Evolutionary conservation across 164 flowering plant species (phyloP), one percentile per base, ranked within the genome.

Genomic region (Platanus orientalis): DNA sequence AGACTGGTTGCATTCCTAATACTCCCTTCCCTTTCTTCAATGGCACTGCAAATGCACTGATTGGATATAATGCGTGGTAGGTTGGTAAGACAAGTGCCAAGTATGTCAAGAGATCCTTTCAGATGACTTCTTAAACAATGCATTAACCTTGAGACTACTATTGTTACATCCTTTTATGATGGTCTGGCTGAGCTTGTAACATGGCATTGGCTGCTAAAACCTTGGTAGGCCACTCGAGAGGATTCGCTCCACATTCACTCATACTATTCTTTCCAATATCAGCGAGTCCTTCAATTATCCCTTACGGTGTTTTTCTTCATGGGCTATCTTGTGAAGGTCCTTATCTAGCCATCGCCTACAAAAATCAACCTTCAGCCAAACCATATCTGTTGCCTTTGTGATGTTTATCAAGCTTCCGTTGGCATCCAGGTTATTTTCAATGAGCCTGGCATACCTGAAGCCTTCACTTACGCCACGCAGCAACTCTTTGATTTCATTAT

Each of bases 31-130:
- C 83, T 68, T 57, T 68, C 69, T 60, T 81, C 84, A 34, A 78
- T 71, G 24, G 63, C 19, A 59, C 73, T 73, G 61, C 63, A 58
- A 49, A 58, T 58, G 73, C 82, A 83, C 50, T 75, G 67, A 21
- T 27, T 62, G 32, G 62, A 49, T 66, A 85, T 71, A 30, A 72
- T 73, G 0, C 10, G 70, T 6, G 60, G 71, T 29, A 83, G 61
- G 73, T 81, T 88, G 19, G 81, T 79, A 30, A 83, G 75, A 58
- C 90, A 88, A 52, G 86, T 89, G 20, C 76, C 72, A 1, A 82
- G 11, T 45, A 85, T 76, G 49, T 84, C 84, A 48, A n/a, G 83
- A 65, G 27, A 80, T 81, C 73, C 72, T 78, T 14, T 32, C 34
- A 1, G 59, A 49, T 10, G 75, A n/a, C 34, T 27, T 66, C 61